phyloP scores from a whole-genome alignment of 2,329 filamentous ascomycete genomes.

The Ophiostoma montium region DNA sequence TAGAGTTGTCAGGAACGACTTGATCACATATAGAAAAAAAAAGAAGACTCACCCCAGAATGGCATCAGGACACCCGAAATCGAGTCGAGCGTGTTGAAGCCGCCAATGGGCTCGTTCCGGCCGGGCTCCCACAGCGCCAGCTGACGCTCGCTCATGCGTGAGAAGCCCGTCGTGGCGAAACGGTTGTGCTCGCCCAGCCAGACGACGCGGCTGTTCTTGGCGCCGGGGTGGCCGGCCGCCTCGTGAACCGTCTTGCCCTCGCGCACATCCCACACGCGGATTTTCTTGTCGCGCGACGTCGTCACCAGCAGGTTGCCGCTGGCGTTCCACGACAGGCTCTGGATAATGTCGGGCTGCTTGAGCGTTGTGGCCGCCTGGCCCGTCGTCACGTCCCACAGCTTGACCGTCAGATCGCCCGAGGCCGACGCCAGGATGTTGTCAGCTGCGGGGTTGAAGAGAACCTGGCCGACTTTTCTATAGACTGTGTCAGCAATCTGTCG shows the following conservation, averaged over 20 bases:
- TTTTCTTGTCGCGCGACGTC: conserved; percentile 94
- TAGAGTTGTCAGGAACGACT: conserved; percentile 19
- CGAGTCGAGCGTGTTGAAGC: conserved; percentile 81
- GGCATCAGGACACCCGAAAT: conserved; percentile 98
- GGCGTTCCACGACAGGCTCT: conserved; percentile 91
- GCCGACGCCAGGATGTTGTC: conserved; percentile 91
- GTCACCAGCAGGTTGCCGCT: conserved; percentile 77
- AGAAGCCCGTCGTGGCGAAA: conserved; percentile 93
- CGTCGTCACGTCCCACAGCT: conserved; percentile 85
- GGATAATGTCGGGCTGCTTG: conserved; percentile 82
- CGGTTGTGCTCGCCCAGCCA: conserved; percentile 97
- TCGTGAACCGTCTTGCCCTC: conserved; percentile 83
- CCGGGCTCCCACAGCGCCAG: conserved; percentile 91
- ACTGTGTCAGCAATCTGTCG: neutral
- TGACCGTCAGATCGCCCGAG: conserved; percentile 88
- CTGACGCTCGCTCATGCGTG: conserved; percentile 94
- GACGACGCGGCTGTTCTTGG: conserved; percentile 92
- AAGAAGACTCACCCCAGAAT: conserved; percentile 61
- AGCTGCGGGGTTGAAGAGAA: conserved; percentile 92
- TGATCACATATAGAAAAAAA: neutral
- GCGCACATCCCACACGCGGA: conserved; percentile 92
- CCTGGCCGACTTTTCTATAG: conserved; percentile 85
- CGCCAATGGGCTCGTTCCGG: conserved; percentile 71
- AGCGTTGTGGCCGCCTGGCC: conserved; percentile 62
- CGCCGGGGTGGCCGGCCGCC: conserved; percentile 71